A percentile compares a stretch with the other conserved stretches of the same genome.
These are phyloP conservation scores for Mrakia hoshinonis DNA, from an alignment of 768 basidiomycete species.

Conservation along the genomic window DNA sequence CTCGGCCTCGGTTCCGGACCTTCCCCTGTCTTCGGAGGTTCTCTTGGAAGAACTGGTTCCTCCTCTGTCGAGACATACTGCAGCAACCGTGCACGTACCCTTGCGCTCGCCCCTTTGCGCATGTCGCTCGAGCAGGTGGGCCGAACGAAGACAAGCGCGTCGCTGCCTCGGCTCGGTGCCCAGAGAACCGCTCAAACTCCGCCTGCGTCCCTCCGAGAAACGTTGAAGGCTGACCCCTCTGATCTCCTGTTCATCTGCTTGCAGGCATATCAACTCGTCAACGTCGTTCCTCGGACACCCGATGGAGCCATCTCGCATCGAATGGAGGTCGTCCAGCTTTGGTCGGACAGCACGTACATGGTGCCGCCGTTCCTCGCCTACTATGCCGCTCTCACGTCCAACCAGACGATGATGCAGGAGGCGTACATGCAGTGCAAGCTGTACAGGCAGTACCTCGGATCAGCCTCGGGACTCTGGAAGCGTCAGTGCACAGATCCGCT, in stretches of 20 bases:
- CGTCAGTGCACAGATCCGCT: no score
- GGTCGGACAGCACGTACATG: slow-evolving; percentile 56
- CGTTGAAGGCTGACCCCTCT: background rate
- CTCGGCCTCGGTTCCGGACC: background rate
- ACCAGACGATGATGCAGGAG: slow-evolving; percentile 53
- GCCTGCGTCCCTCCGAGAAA: no score
- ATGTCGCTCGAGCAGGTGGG: no score
- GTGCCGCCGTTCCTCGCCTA: slow-evolving; percentile 57
- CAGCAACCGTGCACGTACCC: no score
- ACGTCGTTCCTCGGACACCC: slow-evolving; percentile 48
- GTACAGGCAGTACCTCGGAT: slow-evolving; percentile 47
- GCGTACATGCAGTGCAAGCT: slow-evolving; percentile 64
- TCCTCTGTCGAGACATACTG: no score
- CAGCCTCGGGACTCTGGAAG: slow-evolving; percentile 53
- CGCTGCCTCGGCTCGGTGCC: no score
- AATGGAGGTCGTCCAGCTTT: slow-evolving; percentile 58
- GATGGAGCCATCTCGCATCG: slow-evolving; percentile 81
- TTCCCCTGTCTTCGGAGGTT: background rate
- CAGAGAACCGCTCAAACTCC: background rate
- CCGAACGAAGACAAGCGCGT: no score
- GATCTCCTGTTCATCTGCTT: no score
- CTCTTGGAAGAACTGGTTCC: background rate
- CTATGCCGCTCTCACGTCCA: slow-evolving; percentile 55
- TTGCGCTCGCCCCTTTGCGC: no score
- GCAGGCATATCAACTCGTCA: slow-evolving; percentile 57